Percentiles rank a stretch among this genome's conserved stretches.
Conservation (phyloP, 2,329 filamentous ascomycete species). For the Epichloe festucae region DNA sequence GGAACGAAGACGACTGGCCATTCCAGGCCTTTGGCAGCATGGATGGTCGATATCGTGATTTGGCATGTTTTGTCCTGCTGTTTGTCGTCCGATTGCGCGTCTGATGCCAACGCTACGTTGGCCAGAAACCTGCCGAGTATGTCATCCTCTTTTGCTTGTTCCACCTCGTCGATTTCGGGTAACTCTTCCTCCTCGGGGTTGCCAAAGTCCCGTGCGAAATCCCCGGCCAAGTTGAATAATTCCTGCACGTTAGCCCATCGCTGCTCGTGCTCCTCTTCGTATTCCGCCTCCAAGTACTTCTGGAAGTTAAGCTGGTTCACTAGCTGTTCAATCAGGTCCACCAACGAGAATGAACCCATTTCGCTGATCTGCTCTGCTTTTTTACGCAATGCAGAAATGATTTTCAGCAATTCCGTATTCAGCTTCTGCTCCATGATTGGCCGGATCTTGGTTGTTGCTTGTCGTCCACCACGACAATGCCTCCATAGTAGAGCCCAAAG, state of each 20-base stretch:
- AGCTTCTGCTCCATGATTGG: constrained; percentile 40
- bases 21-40: constrained; percentile 89
- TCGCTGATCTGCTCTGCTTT: constrained; percentile 16
- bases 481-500: constrained; percentile 61
- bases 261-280: constrained; percentile 61
- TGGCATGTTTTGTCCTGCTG: constrained; percentile 43
- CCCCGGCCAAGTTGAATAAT: constrained; percentile 64
- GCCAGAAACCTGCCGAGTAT: constrained; percentile 68
- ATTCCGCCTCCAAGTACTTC: constrained; percentile 57
- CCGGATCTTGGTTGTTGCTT: constrained; percentile 34
- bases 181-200: constrained; percentile 39
- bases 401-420: constrained; percentile 34
- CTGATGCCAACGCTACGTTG: constrained; percentile 76
- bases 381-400: constrained; percentile 23
- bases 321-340: constrained; percentile 37
- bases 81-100: constrained; percentile 53
- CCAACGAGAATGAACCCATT: constrained; percentile 22
- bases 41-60: constrained; percentile 89
- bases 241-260: constrained; percentile 86
- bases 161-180: constrained; percentile 56
- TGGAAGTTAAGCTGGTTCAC: constrained; percentile 58
- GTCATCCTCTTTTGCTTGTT: constrained; percentile 53
- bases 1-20: constrained; percentile 95
- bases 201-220: constrained; percentile 42
- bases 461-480: constrained; percentile 37